Evolutionary conservation across 106 monocot species (phyloP), one percentile per base, ranked within the genome.

Genomic region (Dendrobium chrysotoxum): DNA sequence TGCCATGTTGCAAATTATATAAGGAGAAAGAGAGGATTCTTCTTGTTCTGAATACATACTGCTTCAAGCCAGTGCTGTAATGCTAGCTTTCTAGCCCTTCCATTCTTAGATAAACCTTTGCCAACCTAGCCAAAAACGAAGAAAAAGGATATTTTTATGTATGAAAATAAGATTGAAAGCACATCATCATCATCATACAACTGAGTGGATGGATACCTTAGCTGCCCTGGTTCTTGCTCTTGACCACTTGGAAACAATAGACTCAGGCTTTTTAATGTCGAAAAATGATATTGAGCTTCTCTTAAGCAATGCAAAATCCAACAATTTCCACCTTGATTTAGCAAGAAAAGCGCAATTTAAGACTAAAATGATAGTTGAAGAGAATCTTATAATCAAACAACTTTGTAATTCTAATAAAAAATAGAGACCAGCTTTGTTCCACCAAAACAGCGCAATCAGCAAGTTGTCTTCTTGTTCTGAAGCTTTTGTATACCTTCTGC

Each of bases 401-500:
- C 15, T 65, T 6, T 65, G 18, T 21, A 23, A 61, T 21, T 23
- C 23, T 61, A 65, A 11, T 23, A 28, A 65, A 5, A 65, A 25
- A 65, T 0, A 65, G 7, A 25, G 25, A 93, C 97, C 97, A 97
- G 11, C 86, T 82, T 66, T 98, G 97, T 74, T 93, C 93, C 1
- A 92, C 90, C 39, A 96, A 86, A 75, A 96, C 96, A 11, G 96
- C 96, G 20, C 96, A 96, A 82, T 96, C 96, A 1, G 96, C 96
- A 10, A 96, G 96, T 85, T 90, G 87, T 42, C 96, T 88, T 79
- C 96, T 87, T 4, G 96, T 96, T 26, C 96, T 67, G 41, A 96
- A 96, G 72, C 96, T 93, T 84, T 90, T 93, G 80, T 96, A 96
- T 21, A 96, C 93, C 84, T 93, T 96, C 87, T 93, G 96, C 81